phyloP scores from a whole-genome alignment of 345 rosid genomes.

The Sisymbrium altissimum region DNA sequence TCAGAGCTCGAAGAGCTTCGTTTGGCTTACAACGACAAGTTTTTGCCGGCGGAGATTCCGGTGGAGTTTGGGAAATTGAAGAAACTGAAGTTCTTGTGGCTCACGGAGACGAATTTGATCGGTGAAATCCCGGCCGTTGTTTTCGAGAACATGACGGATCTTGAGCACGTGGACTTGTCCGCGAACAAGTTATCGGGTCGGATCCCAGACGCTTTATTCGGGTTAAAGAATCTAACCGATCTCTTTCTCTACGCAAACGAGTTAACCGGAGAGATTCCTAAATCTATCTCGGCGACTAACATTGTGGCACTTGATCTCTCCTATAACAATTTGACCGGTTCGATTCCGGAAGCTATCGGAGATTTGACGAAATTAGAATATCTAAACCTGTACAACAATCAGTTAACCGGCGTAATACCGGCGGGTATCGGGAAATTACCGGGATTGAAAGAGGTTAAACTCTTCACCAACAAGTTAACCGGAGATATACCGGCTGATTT shows the following conservation, averaged over 20 bases:
- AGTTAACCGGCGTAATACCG: conserved; percentile 63
- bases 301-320: conserved; percentile 55
- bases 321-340: conserved; percentile 53
- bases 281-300: conserved; percentile 33
- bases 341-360: conserved; percentile 58
- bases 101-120: conserved; percentile 46
- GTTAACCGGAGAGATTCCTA: conserved; percentile 60
- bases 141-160: conserved; percentile 45
- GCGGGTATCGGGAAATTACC: conserved; percentile 52
- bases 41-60: conserved; percentile 59
- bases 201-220: conserved; percentile 49
- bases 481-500: conserved; percentile 69
- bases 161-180: conserved; percentile 48
- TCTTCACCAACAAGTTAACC: conserved; percentile 57
- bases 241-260: conserved; percentile 49
- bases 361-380: conserved; percentile 45
- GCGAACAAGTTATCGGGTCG: conserved; percentile 50
- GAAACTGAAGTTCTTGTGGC: conserved; percentile 52
- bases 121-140: conserved; percentile 58
- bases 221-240: conserved; percentile 42
- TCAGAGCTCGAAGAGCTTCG: conserved; percentile 47
- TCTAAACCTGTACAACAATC: conserved; percentile 43
- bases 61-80: conserved; percentile 52
- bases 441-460: conserved; percentile 27
- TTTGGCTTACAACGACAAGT: conserved; percentile 44